These are phyloP conservation scores for Neocallimastix lanati DNA, from an alignment of 192 early-diverging fungal genomes.

Conservation along the genomic window DNA sequence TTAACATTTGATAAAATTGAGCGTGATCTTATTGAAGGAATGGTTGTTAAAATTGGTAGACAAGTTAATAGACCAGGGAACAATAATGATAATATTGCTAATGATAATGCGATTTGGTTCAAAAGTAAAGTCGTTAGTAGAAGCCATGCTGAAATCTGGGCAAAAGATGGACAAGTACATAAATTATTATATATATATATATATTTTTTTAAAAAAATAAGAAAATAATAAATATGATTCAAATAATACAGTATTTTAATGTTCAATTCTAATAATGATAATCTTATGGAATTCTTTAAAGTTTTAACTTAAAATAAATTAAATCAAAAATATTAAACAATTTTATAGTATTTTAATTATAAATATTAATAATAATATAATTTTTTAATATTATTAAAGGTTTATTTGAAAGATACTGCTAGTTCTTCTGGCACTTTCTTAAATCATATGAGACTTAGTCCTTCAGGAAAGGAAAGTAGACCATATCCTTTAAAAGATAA, in stretches of 20 bases:
- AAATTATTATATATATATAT: no score
- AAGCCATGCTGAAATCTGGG: constrained; percentile 85
- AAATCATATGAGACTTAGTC: constrained; percentile 78
- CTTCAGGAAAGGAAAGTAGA: constrained; percentile 66
- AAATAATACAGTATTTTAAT: no score
- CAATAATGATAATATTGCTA: neutral
- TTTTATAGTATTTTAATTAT: no score
- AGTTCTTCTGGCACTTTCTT: constrained; percentile 95
- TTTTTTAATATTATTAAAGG: constrained; percentile 20
- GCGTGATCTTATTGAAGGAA: neutral
- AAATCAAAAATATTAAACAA: no score
- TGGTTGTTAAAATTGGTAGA: neutral
- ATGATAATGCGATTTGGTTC: constrained; percentile 46
- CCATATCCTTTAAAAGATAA: constrained; percentile 51
- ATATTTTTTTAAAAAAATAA: no score
- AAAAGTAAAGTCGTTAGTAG: constrained; percentile 86
- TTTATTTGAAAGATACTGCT: constrained; percentile 85
- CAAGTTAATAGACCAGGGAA: neutral
- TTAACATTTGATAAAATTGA: neutral
- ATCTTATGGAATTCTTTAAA: no score
- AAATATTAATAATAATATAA: no score
- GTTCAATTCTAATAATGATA: no score
- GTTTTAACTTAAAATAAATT: no score
- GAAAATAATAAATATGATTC: no score
- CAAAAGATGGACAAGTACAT: constrained; percentile 44